Conservation (phyloP, 495 filamentous ascomycete genomes). For the Lasiosphaeria miniovina region DNA sequence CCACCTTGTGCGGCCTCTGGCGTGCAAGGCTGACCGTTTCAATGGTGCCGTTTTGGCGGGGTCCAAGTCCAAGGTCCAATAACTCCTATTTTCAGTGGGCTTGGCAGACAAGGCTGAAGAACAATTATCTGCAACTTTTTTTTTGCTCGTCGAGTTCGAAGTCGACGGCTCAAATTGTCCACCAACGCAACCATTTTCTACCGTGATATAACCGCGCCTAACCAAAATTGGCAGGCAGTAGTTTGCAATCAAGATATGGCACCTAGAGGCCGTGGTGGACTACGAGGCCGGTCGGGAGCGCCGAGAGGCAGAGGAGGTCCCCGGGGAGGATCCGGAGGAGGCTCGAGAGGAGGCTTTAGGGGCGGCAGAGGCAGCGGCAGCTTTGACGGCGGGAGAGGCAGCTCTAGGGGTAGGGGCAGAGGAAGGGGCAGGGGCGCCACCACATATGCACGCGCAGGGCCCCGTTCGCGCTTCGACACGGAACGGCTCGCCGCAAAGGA, state of each 20-base stretch:
- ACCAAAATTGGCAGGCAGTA: too few species aligned
- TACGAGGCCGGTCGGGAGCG: conserved; percentile 27
- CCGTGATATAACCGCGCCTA: background rate
- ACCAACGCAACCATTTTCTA: background rate
- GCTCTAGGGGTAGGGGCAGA: conserved; percentile 11
- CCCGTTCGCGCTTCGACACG: conserved; percentile 35
- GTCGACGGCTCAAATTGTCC: too few species aligned
- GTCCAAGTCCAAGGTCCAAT: background rate
- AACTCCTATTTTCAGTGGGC: background rate
- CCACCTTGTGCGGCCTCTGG: background rate
- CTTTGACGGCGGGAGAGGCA: conserved; percentile 25
- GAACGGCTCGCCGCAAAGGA: conserved; percentile 34
- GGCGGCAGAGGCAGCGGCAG: conserved; percentile 27
- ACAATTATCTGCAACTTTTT: conserved; percentile 3
- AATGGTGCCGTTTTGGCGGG: background rate
- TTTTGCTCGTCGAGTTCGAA: background rate
- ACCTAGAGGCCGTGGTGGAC: conserved; percentile 34
- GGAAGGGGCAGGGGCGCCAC: conserved; percentile 32
- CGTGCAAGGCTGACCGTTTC: background rate
- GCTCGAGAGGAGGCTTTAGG: conserved; percentile 21
- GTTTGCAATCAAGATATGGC: conserved; percentile 19
- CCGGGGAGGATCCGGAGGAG: conserved; percentile 24
- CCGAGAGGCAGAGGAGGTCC: conserved; percentile 24
- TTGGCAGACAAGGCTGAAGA: conserved; percentile 32
- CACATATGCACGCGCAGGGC: conserved; percentile 13